Conservation (phyloP, 116 monocot genomes). For the Phalaenopsis hybrid region DNA sequence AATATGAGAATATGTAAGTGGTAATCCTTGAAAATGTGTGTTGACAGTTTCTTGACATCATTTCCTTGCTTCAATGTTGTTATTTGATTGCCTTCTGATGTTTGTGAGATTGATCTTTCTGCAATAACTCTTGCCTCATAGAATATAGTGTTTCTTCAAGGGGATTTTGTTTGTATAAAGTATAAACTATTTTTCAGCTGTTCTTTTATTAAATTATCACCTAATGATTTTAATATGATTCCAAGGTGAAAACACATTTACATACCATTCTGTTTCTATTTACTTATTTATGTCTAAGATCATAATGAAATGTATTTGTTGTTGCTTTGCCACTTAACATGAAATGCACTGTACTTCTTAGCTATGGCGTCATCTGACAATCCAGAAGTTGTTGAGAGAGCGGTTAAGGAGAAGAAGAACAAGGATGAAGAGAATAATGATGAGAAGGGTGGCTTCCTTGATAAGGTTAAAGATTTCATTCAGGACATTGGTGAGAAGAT, state of each 20-base stretch:
- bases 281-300: not conserved
- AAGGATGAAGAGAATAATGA: slow-evolving; percentile 53
- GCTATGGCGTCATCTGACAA: slow-evolving; percentile 59
- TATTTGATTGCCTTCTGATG: not conserved
- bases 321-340: not conserved
- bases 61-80: not conserved
- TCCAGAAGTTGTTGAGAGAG: slow-evolving; percentile 28
- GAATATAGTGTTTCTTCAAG: not conserved
- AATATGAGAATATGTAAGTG: too few relatives aligned
- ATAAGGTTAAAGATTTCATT: slow-evolving; percentile 92
- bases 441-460: slow-evolving; percentile 79
- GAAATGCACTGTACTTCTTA: slow-evolving; percentile 1
- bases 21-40: too few relatives aligned
- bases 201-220: not conserved
- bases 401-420: slow-evolving; percentile 23
- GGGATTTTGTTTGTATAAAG: not conserved
- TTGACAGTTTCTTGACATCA: not conserved
- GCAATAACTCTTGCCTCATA: not conserved
- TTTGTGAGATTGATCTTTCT: not conserved
- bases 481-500: slow-evolving; percentile 98
- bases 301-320: not conserved
- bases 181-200: not conserved
- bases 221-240: not conserved
- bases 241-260: not conserved
- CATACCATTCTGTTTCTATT: not conserved